Evolutionary conservation across 345 rosid genomes (phyloP).

Genomic region (Boechera retrofracta): DNA sequence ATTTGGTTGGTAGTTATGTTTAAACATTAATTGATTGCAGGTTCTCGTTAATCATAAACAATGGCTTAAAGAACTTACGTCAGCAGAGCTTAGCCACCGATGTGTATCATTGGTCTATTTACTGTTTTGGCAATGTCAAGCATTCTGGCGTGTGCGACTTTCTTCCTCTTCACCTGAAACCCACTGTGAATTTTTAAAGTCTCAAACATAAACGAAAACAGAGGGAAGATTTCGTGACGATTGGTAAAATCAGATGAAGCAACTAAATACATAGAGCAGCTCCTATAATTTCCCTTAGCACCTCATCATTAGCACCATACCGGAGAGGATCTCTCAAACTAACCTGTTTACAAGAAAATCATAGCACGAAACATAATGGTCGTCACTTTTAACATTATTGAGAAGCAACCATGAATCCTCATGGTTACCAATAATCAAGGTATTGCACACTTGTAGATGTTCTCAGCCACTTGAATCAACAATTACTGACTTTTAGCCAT

Average conservation of each 20-base stretch:
- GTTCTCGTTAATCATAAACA: conserved; percentile 8
- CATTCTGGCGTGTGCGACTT: conserved; percentile 86
- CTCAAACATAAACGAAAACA: conserved; percentile 22
- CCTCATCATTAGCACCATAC: conserved; percentile 66
- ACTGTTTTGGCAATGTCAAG: conserved; percentile 81
- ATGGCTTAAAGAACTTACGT: conserved; percentile 18
- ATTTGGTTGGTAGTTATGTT: neutral
- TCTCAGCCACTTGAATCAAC: too few relatives aligned
- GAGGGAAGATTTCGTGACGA: neutral
- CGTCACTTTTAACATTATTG: too few relatives aligned
- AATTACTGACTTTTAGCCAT: too few relatives aligned
- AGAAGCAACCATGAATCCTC: too few relatives aligned
- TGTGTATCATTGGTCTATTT: conserved; percentile 87
- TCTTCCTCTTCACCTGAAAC: conserved; percentile 76
- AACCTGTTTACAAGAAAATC: too few relatives aligned
- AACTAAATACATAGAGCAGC: conserved; percentile 68
- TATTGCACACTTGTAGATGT: too few relatives aligned
- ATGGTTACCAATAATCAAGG: too few relatives aligned
- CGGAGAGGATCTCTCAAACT: conserved; percentile 57
- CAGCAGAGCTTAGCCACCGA: conserved; percentile 60
- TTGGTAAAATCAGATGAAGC: conserved; percentile 15
- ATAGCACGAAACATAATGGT: too few relatives aligned
- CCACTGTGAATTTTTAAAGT: conserved; percentile 1
- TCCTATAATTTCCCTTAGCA: conserved; percentile 77
- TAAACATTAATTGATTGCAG: neutral